Evolutionary conservation across 495 filamentous ascomycete species (phyloP), one percentile per base, ranked within the genome.

Genomic region (Daldinia childiae): DNA sequence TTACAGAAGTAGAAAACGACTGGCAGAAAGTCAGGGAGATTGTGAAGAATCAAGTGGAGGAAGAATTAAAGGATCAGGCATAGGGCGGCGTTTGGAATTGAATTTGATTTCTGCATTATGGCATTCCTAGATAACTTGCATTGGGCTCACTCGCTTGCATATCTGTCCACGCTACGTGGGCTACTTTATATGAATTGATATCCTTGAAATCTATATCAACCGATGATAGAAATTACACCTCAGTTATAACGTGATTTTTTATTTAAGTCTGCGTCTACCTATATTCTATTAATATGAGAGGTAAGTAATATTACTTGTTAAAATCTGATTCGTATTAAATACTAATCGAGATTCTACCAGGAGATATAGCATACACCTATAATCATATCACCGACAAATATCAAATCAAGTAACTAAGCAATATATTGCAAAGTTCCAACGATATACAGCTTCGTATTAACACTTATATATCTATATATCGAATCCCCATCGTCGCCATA

Each of bases 31-130:
- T 88, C 41, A 79, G 85, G 67, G 83, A 88, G 68, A 67, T 85
- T 29, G 83, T 90, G 2, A 87, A 85, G 78, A 74, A 79, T 57
- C 82, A 87, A 65, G 83, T 90, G 0, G 82, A 84, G 69, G 80
- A 86, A 73, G 85, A 87, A 75, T 73, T 89, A 51, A 80, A 79
- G 75, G 62, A 34, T 27, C 60, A 30, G 36, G 70, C 60, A 73
- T 73, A 73, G 61, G 59, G 34, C 61, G 70, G 70, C 70, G 70
- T 68, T 73, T 36, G 61, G 57, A 64, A 14, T 58, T 36, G 51
- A n/a, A 12, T 48, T 48, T 48, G 26, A 41, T 58, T 32, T 64
- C 17, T 26, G 36, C 38, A 43, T 60, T 26, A 34, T 65, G 41
- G 58, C 51, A 66, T 66, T 57, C 30, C 8, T 62, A 39, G 68